Evolutionary conservation across 179 eudicot genomes (phyloP).

Genomic region (Patellifolia procumbens): DNA sequence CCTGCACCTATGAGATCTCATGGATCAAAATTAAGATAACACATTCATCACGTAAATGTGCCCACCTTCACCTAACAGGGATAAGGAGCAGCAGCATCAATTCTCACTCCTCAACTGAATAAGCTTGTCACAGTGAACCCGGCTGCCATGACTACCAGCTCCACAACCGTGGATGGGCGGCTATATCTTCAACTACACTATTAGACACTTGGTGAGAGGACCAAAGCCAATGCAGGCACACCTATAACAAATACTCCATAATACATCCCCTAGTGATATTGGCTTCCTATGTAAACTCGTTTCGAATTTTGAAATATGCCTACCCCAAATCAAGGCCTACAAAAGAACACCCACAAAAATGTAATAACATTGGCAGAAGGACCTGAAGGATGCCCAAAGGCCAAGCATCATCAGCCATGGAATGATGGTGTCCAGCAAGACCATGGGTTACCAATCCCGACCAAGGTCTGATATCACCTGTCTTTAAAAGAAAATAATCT

Average conservation of each 20-base stretch:
- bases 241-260: slow-evolving; percentile 26
- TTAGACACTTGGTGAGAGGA: slow-evolving; percentile 45
- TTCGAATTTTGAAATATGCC: not conserved
- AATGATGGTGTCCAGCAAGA: slow-evolving; percentile 1
- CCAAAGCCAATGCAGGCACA: slow-evolving; percentile 41
- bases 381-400: slow-evolving; percentile 9
- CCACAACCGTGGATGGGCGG: slow-evolving; percentile 78
- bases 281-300: slow-evolving; percentile 16
- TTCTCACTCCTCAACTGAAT: slow-evolving; percentile 46
- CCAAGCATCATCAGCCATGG: slow-evolving; percentile 10
- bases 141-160: slow-evolving; percentile 85
- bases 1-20: slow-evolving; percentile 64
- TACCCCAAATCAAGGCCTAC: slow-evolving; percentile 1
- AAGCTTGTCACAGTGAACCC: slow-evolving; percentile 68
- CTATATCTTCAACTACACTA: slow-evolving; percentile 47
- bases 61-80: slow-evolving; percentile 91
- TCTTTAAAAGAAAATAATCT: slow-evolving; percentile 6
- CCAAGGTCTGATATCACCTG: not conserved
- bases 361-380: slow-evolving; percentile 3
- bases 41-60: slow-evolving; percentile 42
- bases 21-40: slow-evolving; percentile 43
- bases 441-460: not conserved
- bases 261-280: slow-evolving; percentile 18
- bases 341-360: not conserved
- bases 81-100: slow-evolving; percentile 89